Conservation (phyloP, 2,329 filamentous ascomycete genomes). For the Microcyclospora tardicrescens region DNA sequence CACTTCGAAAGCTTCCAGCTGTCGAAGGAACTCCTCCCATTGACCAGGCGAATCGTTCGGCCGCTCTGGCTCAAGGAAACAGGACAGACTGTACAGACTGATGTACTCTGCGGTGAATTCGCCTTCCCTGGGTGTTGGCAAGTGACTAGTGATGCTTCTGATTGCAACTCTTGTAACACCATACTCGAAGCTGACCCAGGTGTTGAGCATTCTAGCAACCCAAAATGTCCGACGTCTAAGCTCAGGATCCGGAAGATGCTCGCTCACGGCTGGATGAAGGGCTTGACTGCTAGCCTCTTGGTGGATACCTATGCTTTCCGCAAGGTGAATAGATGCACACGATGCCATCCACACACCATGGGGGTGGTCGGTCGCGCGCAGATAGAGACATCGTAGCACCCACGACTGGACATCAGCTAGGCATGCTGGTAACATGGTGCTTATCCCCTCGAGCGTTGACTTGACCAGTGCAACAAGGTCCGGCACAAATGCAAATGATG, state of each 20-base stretch:
- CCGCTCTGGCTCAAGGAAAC: constrained; percentile 40
- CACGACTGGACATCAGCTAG: constrained; percentile 36
- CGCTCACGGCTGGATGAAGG: constrained; percentile 12
- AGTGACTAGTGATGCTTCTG: constrained; percentile 32
- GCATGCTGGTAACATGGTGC: constrained; percentile 25
- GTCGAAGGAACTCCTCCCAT: constrained; percentile 22
- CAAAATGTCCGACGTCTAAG: constrained; percentile 26
- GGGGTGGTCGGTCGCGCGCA: constrained; percentile 41
- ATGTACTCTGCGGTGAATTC: constrained; percentile 38
- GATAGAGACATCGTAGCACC: constrained; percentile 41
- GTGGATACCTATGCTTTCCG: constrained; percentile 41
- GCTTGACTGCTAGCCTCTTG: constrained; percentile 24
- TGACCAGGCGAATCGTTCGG: constrained; percentile 15
- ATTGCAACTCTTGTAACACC: constrained; percentile 41
- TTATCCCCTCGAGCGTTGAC: constrained; percentile 30
- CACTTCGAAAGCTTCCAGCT: constrained; percentile 19
- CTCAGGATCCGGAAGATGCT: constrained; percentile 14
- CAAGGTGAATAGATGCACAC: constrained; percentile 44
- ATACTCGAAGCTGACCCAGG: constrained; percentile 47
- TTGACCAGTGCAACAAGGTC: constrained; percentile 27
- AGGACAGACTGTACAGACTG: constrained; percentile 40
- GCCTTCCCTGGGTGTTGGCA: constrained; percentile 27
- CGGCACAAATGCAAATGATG: constrained; percentile 7
- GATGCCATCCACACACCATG: constrained; percentile 46
- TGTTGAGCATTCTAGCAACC: constrained; percentile 45